These are phyloP conservation scores for Solanum habrochaites DNA, from an alignment of 257 asterid genomes.

Conservation along the genomic window DNA sequence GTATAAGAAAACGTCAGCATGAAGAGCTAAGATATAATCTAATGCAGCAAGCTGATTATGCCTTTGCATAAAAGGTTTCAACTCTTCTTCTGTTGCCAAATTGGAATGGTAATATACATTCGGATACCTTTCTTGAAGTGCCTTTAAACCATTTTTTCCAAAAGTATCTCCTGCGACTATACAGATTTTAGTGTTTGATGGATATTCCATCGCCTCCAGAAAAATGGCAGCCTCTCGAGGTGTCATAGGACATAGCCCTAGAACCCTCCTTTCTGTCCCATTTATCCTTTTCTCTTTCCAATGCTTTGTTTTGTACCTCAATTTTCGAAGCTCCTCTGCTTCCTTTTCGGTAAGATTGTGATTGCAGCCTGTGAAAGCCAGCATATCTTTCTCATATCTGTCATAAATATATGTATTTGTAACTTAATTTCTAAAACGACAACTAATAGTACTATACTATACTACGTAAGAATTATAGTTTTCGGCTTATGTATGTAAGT, in stretches of 20 bases:
- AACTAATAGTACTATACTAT: neutral
- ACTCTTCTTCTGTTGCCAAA: constrained; percentile 26
- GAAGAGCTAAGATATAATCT: constrained; percentile 23
- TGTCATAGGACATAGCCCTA: constrained; percentile 29
- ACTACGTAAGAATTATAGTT: neutral
- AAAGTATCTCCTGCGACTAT: constrained; percentile 24
- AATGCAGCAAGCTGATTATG: constrained; percentile 33
- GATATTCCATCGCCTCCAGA: constrained; percentile 30
- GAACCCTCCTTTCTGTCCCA: constrained; percentile 14
- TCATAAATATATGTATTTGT: neutral
- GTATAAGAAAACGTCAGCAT: constrained; percentile 25
- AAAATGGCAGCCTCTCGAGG: constrained; percentile 33
- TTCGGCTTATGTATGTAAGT: neutral
- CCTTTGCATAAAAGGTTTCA: neutral
- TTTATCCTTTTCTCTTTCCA: constrained; percentile 34
- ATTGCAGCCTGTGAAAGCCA: constrained; percentile 40
- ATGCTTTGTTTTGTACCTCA: constrained; percentile 18
- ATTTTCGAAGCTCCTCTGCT: constrained; percentile 7
- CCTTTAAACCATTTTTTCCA: constrained; percentile 10
- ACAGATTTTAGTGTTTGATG: constrained; percentile 15
- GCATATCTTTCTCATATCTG: constrained; percentile 40
- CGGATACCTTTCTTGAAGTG: constrained; percentile 13
- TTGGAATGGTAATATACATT: constrained; percentile 20
- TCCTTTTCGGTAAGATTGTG: constrained; percentile 22
- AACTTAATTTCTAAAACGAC: neutral